Evolutionary conservation across 129 eudicot genomes (phyloP), one percentile per base, ranked within the genome.

Genomic region (Centella asiatica): DNA sequence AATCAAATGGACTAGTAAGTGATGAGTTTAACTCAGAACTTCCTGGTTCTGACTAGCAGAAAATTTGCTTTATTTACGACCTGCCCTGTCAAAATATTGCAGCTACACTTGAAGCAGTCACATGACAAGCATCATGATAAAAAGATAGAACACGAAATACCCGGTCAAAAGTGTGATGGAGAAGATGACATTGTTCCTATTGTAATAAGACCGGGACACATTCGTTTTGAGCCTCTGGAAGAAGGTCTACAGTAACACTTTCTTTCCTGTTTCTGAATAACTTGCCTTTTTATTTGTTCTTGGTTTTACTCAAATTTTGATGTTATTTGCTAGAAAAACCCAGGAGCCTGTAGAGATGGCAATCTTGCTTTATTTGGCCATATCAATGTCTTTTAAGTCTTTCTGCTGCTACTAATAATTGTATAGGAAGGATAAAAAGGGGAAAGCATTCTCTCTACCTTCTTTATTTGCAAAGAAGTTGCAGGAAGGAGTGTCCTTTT

Each of bases 201-300:
- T 66, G 83, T 77, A 28, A 68, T 93, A 64, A 89, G 78, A 60
- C 99, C 99, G 15, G 96, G 99, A 23, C 95, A 87, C 60, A 88
- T 93, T 69, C 96, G 96, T 27, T 88, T 88, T 76, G 88, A 81
- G 70, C 89, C 89, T 60, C 74, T 75, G 49, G 96, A 71, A 50
- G 73, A 83, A 81, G 99, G 99, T 88, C 49, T 4, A 64, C 49
- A 59, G 26, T 36, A 34, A 66, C 65, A 49, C 44, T 65, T 14
- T 40, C 34, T 24, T 23, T 24, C 4, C 23, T 31, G 13, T 51
- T 49, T 28, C 57, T 51, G 25, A 51, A 25, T 24, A 20, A 22
- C 6, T n/a, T n/a, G n/a, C n/a, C n/a, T 51, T 34, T 34, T 9
- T 34, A 9, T 34, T 9, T 26, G 32, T 20, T 51, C n/a, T 51